These are phyloP conservation scores for Knufia petricola DNA, from an alignment of 2,329 filamentous ascomycete species.

Conservation along the genomic window DNA sequence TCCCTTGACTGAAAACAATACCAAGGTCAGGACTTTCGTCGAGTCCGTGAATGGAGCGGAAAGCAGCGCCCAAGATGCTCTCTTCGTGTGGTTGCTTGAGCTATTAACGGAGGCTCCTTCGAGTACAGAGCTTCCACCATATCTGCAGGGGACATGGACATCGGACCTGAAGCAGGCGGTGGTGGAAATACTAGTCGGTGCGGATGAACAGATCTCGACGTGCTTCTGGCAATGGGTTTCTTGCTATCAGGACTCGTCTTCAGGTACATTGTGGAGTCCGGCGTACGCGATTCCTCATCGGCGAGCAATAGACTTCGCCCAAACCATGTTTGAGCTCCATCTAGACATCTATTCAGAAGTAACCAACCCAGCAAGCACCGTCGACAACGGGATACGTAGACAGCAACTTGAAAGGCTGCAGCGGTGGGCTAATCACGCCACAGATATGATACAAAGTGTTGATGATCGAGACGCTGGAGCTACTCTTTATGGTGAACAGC, in stretches of 20 bases:
- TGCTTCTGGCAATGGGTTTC: background rate
- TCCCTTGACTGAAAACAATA: constrained; percentile 31
- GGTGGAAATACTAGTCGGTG: constrained; percentile 42
- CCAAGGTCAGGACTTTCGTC: constrained; percentile 33
- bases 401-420: constrained; percentile 50
- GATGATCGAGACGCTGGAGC: constrained; percentile 23
- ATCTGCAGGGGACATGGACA: constrained; percentile 46
- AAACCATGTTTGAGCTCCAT: constrained; percentile 58
- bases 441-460: constrained; percentile 40
- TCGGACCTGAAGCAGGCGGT: constrained; percentile 46
- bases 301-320: constrained; percentile 26
- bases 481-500: constrained; percentile 27
- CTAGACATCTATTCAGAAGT: constrained; percentile 57
- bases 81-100: constrained; percentile 44
- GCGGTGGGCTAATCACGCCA: constrained; percentile 51
- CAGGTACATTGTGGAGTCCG: background rate
- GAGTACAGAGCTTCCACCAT: constrained; percentile 34
- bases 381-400: constrained; percentile 41
- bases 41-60: constrained; percentile 34
- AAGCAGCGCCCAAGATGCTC: constrained; percentile 39
- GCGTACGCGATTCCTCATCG: background rate
- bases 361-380: constrained; percentile 49
- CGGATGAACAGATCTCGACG: constrained; percentile 42
- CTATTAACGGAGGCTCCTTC: constrained; percentile 30
- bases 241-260: background rate